Evolutionary conservation across 2,329 filamentous ascomycete species (phyloP), one percentile per base, ranked within the genome.

Genomic region (Biscogniauxia marginata): DNA sequence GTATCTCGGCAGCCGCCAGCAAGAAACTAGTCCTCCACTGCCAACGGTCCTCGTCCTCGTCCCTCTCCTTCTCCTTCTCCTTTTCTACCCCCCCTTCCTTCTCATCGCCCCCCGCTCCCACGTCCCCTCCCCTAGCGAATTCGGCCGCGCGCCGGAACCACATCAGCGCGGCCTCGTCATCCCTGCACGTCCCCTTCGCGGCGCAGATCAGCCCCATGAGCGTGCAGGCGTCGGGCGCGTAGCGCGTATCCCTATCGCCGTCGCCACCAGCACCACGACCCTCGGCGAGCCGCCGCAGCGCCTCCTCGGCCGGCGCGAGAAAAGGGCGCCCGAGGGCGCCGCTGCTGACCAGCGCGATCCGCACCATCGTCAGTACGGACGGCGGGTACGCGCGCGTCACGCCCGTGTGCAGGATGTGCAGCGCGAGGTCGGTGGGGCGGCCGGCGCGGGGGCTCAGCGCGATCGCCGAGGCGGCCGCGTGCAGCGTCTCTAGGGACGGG

Each of bases 371-470:
- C 30, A 78, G 60, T 4, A 71, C 68, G 16, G 73, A 71, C 6
- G 75, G 75, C 30, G 57, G 49, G 62, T 77, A 76, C 39, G 62
- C 68, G 1, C 71, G 57, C 18, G 56, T 49, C 7, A 67, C 66
- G 8, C 72, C 70, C 2, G 71, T 69, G 53, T 67, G 52, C 46
- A 77, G 65, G 60, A 78, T 73, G 54, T 74, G 69, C 4, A 63
- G 50, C 9, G 65, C 68, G 2, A 77, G 55, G 22, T n/a, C 55
- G 48, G 47, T 50, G 58, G 7, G 60, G 50, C 7, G 46, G 49
- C 0, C 50, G n/a, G n/a, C 52, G 1, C 45, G 49, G n/a, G 61
- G 50, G 23, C 48, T 45, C 22, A 47, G 20, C 13, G 63, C 49
- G 16, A 75, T 61, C 6, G 71, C 46, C 13, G 65, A 46, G 20